Evolutionary conservation across 257 asterid species (phyloP), one percentile per base, ranked within the genome.

Genomic region (Solanum dulcamara): DNA sequence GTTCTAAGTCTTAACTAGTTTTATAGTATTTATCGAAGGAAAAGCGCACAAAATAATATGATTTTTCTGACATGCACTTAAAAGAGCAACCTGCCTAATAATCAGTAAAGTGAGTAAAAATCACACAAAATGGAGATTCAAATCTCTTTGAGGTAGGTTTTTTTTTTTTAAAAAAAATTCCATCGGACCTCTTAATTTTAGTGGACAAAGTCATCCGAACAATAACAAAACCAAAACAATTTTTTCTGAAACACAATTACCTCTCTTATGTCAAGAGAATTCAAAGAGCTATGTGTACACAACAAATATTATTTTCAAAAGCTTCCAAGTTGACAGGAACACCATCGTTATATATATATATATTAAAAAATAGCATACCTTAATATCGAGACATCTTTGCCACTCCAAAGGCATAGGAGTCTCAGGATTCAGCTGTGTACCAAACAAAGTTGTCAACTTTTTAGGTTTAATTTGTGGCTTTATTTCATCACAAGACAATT

Each of bases 311-410:
- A 1, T 20, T 10, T 53, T 53, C 26, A 42, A 4, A 42, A 3
- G 11, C 24, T 5, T 7, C 1, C 57, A 81, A 32, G 1, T 53
- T 57, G 42, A 26, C 26, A 17, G 0, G 2, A 18, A 17, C 33
- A 59, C 0, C 4, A 40, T 53, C 12, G 22, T 35, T 53, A 18
- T 53, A 53, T n/a, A 20, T 53, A n/a, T 26, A 35, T 1, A 0
- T 17, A 17, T n/a, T n/a, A 4, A 33, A 9, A 68, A 35, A 9
- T 4, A 70, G 32, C 13, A 22, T 81, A 94, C 98, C 98, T 91
- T 92, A 72, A 91, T 89, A 64, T 94, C 95, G 14, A 94, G 97
- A 46, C 94, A 93, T 66, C 92, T 85, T 85, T 94, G 98, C 98
- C 98, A 92, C 81, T 94, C 98, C 51, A 87, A 81, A 51, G 98